phyloP scores from a whole-genome alignment of 2,329 filamentous ascomycete genomes.

The Ceratocystis destructans region DNA sequence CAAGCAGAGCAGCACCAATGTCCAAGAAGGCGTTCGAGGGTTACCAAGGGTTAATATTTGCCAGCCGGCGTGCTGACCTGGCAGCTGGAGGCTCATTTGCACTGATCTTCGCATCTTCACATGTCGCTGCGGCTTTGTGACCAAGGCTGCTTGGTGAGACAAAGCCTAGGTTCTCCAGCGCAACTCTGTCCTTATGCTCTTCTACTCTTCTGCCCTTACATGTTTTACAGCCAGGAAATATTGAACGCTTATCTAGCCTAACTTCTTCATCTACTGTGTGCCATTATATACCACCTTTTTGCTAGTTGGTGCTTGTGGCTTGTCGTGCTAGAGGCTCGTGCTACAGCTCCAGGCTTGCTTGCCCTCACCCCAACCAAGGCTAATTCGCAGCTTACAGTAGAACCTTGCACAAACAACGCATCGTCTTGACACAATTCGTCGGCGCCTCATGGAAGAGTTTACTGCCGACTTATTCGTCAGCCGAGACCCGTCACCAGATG shows the following conservation, averaged over 20 bases:
- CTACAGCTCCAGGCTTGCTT: not conserved
- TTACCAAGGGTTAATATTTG: not conserved
- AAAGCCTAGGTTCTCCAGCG: not conserved
- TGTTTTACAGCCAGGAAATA: too few relatives aligned
- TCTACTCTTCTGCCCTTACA: not conserved
- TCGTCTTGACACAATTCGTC: constrained; percentile 1
- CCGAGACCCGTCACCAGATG: constrained; percentile 20
- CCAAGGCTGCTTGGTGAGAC: not conserved
- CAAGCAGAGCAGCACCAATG: not conserved
- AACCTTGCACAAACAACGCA: constrained; percentile 8
- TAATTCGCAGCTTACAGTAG: not conserved
- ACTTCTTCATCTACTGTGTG: too few relatives aligned
- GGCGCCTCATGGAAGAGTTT: constrained; percentile 29
- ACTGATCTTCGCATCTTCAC: not conserved
- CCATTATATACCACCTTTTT: not conserved
- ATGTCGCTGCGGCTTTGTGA: not conserved
- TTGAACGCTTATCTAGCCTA: too few relatives aligned
- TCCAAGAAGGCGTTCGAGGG: too few relatives aligned
- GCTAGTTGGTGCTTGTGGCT: not conserved
- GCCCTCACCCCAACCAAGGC: not conserved
- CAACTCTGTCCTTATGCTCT: not conserved
- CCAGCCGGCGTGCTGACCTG: not conserved
- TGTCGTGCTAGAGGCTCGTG: not conserved
- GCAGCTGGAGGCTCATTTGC: not conserved
- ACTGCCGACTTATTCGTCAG: constrained; percentile 27